These are phyloP conservation scores for Olyra latifolia DNA, from an alignment of 176 grass and related monocot genomes.

Conservation along the genomic window DNA sequence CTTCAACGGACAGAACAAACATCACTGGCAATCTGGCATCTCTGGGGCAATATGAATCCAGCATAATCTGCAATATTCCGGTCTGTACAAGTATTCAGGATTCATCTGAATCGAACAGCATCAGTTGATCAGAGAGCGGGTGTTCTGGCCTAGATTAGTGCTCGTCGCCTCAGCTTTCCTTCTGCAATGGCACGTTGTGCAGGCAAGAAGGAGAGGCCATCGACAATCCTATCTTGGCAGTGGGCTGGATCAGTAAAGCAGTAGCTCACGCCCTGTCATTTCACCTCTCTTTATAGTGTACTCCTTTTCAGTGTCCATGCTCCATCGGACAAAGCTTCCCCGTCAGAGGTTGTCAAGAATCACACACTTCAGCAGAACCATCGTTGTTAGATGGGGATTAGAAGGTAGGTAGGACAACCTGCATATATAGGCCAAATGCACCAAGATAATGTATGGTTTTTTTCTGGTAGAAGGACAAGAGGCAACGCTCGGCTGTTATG, in stretches of 20 bases:
- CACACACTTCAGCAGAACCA: not conserved
- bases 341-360: not conserved
- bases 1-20: not conserved
- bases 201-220: no score
- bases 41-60: no score
- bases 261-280: not conserved
- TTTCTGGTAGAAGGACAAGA: not conserved
- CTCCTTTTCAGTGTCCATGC: not conserved
- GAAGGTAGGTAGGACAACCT: not conserved
- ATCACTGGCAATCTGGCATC: no score
- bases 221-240: not conserved
- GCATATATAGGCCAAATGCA: conserved; percentile 1
- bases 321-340: not conserved
- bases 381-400: not conserved
- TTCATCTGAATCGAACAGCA: no score
- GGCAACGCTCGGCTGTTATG: not conserved
- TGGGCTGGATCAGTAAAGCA: not conserved
- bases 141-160: no score
- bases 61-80: no score
- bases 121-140: no score
- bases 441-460: not conserved
- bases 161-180: not conserved
- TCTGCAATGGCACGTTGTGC: not conserved
- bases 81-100: no score
- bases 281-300: not conserved